phyloP scores from a whole-genome alignment of 306 rosid species.

The Dryas drummondii region DNA sequence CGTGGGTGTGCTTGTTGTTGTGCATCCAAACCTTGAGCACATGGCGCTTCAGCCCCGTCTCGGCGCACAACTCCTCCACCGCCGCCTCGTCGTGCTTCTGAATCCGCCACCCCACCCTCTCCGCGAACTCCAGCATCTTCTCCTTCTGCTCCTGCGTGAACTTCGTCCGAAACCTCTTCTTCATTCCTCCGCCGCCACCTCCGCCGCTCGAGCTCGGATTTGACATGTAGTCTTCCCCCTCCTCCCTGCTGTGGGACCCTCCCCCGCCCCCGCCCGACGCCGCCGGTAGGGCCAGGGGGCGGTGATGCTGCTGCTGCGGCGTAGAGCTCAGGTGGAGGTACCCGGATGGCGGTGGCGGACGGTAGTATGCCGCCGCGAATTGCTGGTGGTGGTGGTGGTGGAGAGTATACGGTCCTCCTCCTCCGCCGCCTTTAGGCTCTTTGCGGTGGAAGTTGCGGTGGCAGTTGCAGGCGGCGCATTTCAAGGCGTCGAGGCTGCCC shows the following conservation, averaged over 20 bases:
- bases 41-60: constrained; percentile 50
- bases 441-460: constrained; percentile 93
- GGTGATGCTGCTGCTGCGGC: constrained; percentile 27
- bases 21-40: constrained; percentile 97
- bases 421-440: constrained; percentile 42
- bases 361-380: constrained; percentile 41
- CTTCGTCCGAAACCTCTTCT: constrained; percentile 69
- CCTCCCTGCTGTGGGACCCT: constrained; percentile 49
- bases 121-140: constrained; percentile 79
- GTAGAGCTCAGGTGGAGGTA: constrained; percentile 52
- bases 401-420: background rate
- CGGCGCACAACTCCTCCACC: constrained; percentile 65
- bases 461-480: constrained; percentile 89
- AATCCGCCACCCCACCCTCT: constrained; percentile 72
- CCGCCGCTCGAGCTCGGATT: constrained; percentile 82
- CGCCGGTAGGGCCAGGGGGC: constrained; percentile 53
- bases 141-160: constrained; percentile 79
- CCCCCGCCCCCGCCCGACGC: constrained; percentile 35
- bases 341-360: constrained; percentile 42
- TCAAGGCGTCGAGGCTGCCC: constrained; percentile 71
- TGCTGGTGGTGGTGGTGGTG: constrained; percentile 38
- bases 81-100: constrained; percentile 78
- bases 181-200: constrained; percentile 51
- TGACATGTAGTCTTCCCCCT: constrained; percentile 50
- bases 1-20: constrained; percentile 80